A percentile compares a stretch with the other conserved stretches of the same genome.
Conservation (phyloP, 768 basidiomycete genomes). For the Xerocomellus amylosporus region DNA sequence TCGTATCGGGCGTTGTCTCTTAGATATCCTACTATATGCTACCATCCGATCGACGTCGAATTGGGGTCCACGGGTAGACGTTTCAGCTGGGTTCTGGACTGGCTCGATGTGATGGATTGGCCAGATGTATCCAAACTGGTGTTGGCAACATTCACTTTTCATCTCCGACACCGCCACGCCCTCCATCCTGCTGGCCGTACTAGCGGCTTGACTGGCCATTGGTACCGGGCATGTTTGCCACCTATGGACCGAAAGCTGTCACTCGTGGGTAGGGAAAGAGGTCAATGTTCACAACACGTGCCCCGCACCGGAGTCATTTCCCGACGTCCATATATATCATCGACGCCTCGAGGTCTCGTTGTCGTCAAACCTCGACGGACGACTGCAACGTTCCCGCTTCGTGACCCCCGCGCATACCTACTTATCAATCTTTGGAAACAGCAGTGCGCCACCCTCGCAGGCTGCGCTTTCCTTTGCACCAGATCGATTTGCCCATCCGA, state of each 20-base stretch:
- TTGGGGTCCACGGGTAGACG: no score
- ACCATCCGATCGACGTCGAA: conserved; percentile 2
- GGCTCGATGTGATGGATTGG: no score
- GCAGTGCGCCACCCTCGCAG: conserved; percentile 11
- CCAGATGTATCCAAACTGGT: no score
- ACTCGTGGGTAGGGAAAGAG: not conserved
- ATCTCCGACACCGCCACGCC: no score
- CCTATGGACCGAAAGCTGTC: no score
- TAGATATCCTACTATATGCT: not conserved
- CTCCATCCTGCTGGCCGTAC: no score
- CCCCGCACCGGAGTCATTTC: no score
- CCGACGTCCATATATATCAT: conserved; percentile 10
- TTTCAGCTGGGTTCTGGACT: not conserved
- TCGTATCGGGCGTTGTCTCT: not conserved
- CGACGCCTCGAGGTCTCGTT: conserved; percentile 15
- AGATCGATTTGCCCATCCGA: conserved; percentile 9
- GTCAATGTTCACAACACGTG: conserved; percentile 2
- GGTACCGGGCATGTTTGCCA: no score
- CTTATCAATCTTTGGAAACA: conserved; percentile 6
- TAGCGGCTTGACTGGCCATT: no score
- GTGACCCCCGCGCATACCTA: not conserved
- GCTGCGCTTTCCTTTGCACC: conserved; percentile 11
- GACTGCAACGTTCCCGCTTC: conserved; percentile 13
- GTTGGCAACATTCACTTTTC: no score
- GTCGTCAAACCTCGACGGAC: conserved; percentile 10